Evolutionary conservation across 2,329 filamentous ascomycete species (phyloP), one percentile per base, ranked within the genome.

Genomic region (Metarhizium brunneum): DNA sequence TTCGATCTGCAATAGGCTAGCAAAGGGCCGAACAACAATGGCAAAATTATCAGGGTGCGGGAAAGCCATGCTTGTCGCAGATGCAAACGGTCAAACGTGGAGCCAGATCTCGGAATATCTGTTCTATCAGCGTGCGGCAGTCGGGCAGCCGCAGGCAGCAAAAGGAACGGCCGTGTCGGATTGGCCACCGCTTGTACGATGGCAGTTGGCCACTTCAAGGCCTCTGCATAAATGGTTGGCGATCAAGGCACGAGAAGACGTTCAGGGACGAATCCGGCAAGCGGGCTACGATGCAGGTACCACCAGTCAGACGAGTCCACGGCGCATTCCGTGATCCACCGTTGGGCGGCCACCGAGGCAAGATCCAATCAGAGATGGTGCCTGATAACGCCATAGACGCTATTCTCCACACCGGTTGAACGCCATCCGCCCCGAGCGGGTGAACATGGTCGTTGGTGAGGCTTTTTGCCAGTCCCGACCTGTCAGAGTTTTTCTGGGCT

Each of bases 361-460:
- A 45, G 20, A 20, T 49, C 62, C 61, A 63, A 63, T 63, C 62
- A 62, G 20, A n/a, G 54, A 35, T 30, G 54, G 55, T 60, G 59
- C 62, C 59, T 61, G 58, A 50, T 54, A 53, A 54, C 52, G 55
- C 55, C 59, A 58, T 47, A 11, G 35, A 16, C 49, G n/a, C 42
- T 43, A 14, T 8, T 18, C 10, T 32, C 50, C 42, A 52, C 50
- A 42, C 54, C 49, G 50, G 47, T 56, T 47, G 36, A 35, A 50
- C 54, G 53, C 47, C 47, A 42, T 49, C 45, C 35, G 32, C 43
- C 32, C 53, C 53, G 48, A 47, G 49, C 18, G 18, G 36, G 29
- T 54, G 47, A 50, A 40, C 47, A 45, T 38, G 30, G 29, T 50
- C 16, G 47, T 38, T 50, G 53, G 53, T 45, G 53, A 50, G 53